Evolutionary conservation across 2,329 filamentous ascomycete species (phyloP), one percentile per base, ranked within the genome.

Genomic region (Corniculantispora saksenae): DNA sequence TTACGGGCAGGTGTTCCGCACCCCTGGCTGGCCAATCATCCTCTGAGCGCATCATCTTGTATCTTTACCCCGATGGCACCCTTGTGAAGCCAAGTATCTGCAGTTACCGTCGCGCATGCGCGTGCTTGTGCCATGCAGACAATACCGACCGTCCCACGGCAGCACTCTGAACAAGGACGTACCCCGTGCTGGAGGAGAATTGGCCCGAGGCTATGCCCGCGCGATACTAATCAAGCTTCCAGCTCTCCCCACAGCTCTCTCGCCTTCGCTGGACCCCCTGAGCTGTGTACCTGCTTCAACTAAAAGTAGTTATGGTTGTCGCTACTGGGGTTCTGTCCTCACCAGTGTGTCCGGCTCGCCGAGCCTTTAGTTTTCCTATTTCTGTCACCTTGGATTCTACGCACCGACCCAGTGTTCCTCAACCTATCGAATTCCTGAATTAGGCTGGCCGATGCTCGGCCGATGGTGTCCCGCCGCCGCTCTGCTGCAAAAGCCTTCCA

Each of bases 391-490:
- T 57, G 51, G 45, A 56, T 13, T 19, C 29, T 40, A 56, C 61
- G 61, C 61, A 56, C 43, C 43, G 61, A 57, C 61, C 61, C n/a
- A 35, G 25, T 15, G 53, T 63, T 63, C 61, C 43, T 57, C 53
- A n/a, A 32, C 61, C 43, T 27, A 13, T 55, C 29, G 21, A 25
- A 50, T 32, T 47, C 4, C 43, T 29, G 35, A 29, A 17, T 5
- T 56, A 10, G 25, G n/a, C 12, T 43, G 43, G 38, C 50, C 38
- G 27, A 56, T 56, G 35, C 29, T 29, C 53, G 51, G 53, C 53
- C 40, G 29, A 63, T 40, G 40, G 15, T 48, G 21, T 63, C 40
- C 15, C 43, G n/a, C 61, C 61, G 51, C 51, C 27, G 38, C 40
- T 27, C 43, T 43, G 61, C 48, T 57, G 27, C 43, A 40, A 55